Base-by-base conservation (phyloP, 176 grass and related monocot species). In the Cymbopogon citratus region DNA sequence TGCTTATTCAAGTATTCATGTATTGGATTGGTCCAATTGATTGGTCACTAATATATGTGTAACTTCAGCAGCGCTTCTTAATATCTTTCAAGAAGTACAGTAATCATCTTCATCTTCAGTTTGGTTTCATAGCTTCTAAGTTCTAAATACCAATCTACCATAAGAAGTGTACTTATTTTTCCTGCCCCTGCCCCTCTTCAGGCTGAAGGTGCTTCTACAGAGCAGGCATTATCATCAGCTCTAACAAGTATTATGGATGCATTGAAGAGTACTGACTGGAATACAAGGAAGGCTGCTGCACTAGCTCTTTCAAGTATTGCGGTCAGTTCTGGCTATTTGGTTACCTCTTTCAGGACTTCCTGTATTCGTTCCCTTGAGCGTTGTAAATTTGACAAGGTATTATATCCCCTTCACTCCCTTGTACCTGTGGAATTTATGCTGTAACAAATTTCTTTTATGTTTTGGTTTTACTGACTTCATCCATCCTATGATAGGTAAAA, bases 301-400 rank as follows among this genome's bases (percentile, higher is more conserved):
- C 56, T 89, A 49, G 87, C 91, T 63, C 87, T 99, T 85, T 92
- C 96, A 29, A 87, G 85, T 66, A 95, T 99, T 6, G 89, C 96
- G 18, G 74, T 93, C 18, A 85, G 81, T 80, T 88, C 87, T 84
- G 86, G 93, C 64, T 90, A 84, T 77, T 80, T 95, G 73, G 78
- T 99, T 64, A 73, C 88, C 0, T 68, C 89, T 71, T 92, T 91
- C 71, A 90, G 78, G 89, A 89, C 79, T 87, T 91, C 82, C 39
- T 95, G 90, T 51, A 83, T 99, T 66, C 87, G 77, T n/a, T 88
- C 89, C 74, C 93, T 99, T 83, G 96, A 95, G 72, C 70, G 72
- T 21, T 93, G 90, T 86, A 92, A 90, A 80, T 99, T 99, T 83
- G 96, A 99, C 60, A 99, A 95, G 90, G 96, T 99, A 48, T 19